Base-by-base conservation (phyloP, 306 rosid species). In the Lathyrus aphaca region DNA sequence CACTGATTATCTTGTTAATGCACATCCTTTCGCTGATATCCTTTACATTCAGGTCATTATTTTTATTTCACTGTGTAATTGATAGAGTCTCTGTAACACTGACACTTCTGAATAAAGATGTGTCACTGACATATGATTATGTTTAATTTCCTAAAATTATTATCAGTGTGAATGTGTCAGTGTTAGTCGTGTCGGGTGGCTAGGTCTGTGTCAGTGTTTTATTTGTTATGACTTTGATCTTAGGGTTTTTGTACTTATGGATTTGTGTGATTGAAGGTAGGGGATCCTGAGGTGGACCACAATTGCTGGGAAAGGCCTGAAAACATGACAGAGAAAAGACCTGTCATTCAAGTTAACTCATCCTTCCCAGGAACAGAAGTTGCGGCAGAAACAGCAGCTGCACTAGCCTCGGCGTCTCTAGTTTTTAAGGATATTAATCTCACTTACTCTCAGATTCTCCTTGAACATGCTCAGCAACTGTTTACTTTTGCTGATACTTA, bases 221-320 rank as follows among this genome's bases (percentile, higher is more conserved):
- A 25, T 25, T 25, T 25, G 27, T 25, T 25, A 25, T 25, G 27
- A 25, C 27, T 25, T 25, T 25, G 27, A 3, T 21, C 23, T 21
- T 21, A 21, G 23, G 2, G 23, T 25, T 3, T 25, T 25, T 25
- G 29, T 25, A 25, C 39, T 35, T 35, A 10, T 64, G 3, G 29
- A 55, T 72, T 23, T 73, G 62, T 58, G 66, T 58, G 57, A 25
- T 48, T 78, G 69, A 59, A 89, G 96, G 93, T 87, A 60, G 96
- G 96, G 44, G 79, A 89, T 82, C 87, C 89, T 51, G 80, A 76
- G 21, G 67, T 85, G 48, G 96, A 87, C 74, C 96, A 87, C 78
- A 79, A 77, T 8, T 90, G 94, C 63, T 90, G 96, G 96, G 85
- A 85, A 77, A 83, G 85, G 69, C 96, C 93, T 2, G 91, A 89